Evolutionary conservation across 192 early-diverging fungal species (phyloP).

Genomic region (Entomortierella parvispora): DNA sequence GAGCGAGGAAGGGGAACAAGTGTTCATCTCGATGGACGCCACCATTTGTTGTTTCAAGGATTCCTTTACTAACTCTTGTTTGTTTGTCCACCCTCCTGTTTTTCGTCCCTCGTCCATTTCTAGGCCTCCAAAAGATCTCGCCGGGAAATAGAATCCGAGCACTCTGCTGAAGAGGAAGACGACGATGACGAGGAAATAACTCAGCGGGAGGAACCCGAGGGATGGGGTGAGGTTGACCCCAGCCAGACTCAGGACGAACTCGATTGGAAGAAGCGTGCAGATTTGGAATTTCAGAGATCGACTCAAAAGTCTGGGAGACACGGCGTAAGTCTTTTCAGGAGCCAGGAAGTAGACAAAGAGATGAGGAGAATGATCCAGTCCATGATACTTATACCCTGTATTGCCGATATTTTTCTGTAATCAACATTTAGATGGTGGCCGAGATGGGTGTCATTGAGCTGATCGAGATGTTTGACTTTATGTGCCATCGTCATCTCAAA

Average conservation of each 20-base stretch:
- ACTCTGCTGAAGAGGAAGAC: slow-evolving; percentile 20
- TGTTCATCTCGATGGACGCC: too few relatives aligned
- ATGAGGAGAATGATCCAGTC: too few relatives aligned
- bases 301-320: slow-evolving; percentile 8
- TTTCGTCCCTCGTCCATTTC: not conserved
- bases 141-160: slow-evolving; percentile 10
- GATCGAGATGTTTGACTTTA: slow-evolving; percentile 90
- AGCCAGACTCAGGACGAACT: slow-evolving; percentile 1
- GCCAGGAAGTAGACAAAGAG: not conserved
- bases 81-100: too few relatives aligned
- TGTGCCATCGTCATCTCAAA: slow-evolving; percentile 90
- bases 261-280: slow-evolving; percentile 9
- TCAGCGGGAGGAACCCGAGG: slow-evolving; percentile 26
- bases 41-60: not conserved
- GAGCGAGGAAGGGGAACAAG: too few relatives aligned
- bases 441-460: slow-evolving; percentile 82
- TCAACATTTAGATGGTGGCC: slow-evolving; percentile 40
- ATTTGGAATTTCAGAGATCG: slow-evolving; percentile 21
- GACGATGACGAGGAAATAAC: slow-evolving; percentile 11
- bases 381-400: not conserved
- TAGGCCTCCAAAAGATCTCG: slow-evolving; percentile 15
- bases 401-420: not conserved
- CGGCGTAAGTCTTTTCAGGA: slow-evolving; percentile 33
- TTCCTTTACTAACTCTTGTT: not conserved
- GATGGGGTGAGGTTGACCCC: slow-evolving; percentile 9